A percentile compares a stretch with the other conserved stretches of the same genome.
Evolutionary conservation across 257 asterid genomes (phyloP).

Genomic region (Eucommia ulmoides): DNA sequence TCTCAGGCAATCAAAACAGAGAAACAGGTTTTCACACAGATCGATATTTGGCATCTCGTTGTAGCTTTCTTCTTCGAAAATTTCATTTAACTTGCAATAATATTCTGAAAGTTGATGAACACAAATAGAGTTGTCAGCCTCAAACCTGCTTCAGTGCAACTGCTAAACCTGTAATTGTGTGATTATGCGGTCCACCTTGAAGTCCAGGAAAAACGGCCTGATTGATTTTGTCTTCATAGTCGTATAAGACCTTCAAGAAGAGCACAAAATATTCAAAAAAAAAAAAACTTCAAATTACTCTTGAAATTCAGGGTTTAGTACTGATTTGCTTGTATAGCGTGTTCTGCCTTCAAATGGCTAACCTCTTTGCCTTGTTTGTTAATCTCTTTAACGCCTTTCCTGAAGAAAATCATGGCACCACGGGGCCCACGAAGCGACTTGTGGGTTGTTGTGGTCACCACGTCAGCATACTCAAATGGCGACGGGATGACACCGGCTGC

Average conservation of each 20-base stretch:
- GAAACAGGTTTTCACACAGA: too few relatives aligned
- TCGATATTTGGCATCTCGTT: too few relatives aligned
- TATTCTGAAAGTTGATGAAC: too few relatives aligned
- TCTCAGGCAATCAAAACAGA: too few relatives aligned
- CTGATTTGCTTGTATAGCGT: not conserved
- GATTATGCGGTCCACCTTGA: constrained; percentile 2
- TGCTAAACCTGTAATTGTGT: constrained; percentile 1
- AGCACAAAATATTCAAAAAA: not conserved
- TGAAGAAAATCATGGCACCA: constrained; percentile 5
- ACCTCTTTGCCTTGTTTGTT: constrained; percentile 2
- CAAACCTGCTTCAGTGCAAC: constrained; percentile 4
- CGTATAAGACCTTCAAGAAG: not conserved
- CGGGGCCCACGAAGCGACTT: constrained; percentile 4
- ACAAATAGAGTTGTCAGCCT: too few relatives aligned
- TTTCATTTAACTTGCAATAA: too few relatives aligned
- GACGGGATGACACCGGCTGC: constrained; percentile 1
- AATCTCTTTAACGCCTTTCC: constrained; percentile 1
- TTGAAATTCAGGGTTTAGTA: not conserved
- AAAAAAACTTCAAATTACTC: not conserved
- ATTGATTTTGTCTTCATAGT: constrained; percentile 2
- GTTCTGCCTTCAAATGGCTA: not conserved
- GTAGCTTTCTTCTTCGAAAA: too few relatives aligned
- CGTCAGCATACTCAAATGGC: constrained; percentile 1
- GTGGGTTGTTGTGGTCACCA: constrained; percentile 1
- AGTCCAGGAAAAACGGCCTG: constrained; percentile 4